Evolutionary conservation across 2,329 filamentous ascomycete genomes (phyloP).

Genomic region (Colletotrichum lentis): DNA sequence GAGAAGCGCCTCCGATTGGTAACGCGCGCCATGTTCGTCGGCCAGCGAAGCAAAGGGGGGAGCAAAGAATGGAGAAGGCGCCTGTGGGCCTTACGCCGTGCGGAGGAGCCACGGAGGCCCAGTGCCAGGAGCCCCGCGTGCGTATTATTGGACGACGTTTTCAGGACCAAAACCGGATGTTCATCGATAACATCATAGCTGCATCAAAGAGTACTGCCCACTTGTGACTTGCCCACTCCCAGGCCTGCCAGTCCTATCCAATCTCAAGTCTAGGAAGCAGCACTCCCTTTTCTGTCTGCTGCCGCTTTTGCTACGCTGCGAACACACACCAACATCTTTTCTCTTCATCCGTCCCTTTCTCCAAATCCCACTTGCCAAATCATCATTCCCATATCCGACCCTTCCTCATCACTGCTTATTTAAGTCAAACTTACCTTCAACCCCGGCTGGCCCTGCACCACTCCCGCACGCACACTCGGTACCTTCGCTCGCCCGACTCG

Average conservation of each 20-base stretch:
- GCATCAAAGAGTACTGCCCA: too few species aligned
- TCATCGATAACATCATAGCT: slow-evolving; percentile 38
- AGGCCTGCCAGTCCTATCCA: background rate
- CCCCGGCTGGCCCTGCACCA: slow-evolving; percentile 8
- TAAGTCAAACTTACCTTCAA: slow-evolving; percentile 1
- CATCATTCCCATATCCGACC: slow-evolving; percentile 26
- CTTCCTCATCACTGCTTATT: background rate
- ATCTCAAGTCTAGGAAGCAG: background rate
- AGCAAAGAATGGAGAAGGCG: background rate
- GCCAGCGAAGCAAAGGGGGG: background rate
- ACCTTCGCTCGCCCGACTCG: slow-evolving; percentile 16
- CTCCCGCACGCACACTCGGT: background rate
- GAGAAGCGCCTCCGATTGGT: slow-evolving; percentile 11
- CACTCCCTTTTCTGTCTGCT: background rate
- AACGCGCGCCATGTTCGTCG: background rate
- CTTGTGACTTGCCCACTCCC: background rate
- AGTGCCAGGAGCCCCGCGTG: slow-evolving; percentile 25
- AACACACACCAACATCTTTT: background rate
- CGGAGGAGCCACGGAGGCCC: too few species aligned
- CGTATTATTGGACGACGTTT: slow-evolving; percentile 33
- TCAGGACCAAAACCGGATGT: slow-evolving; percentile 33
- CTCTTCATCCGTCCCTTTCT: background rate
- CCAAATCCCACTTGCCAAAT: slow-evolving; percentile 4
- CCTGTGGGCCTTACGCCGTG: background rate
- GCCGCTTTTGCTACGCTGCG: background rate